phyloP scores from a whole-genome alignment of 805 yeast species.

The Hanseniaspora osmophila region DNA sequence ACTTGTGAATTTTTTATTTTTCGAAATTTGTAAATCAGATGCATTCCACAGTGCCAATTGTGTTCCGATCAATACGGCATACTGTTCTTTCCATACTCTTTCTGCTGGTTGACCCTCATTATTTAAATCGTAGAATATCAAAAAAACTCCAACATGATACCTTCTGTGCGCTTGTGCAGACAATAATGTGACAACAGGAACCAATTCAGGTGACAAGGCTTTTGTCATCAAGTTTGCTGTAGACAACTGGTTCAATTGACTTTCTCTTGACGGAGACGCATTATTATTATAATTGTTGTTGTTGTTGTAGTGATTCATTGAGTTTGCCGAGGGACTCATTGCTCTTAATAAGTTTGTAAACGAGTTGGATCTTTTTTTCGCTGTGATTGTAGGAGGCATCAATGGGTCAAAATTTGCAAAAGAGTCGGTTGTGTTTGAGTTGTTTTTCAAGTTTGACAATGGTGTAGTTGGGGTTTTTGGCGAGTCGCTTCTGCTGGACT shows the following conservation, averaged over 20 bases:
- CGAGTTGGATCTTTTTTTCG: slow-evolving; percentile 3
- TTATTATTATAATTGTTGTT: no score
- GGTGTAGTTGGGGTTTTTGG: neutral
- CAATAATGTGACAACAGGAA: slow-evolving; percentile 60
- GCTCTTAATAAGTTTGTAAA: slow-evolving; percentile 5
- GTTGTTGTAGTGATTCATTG: neutral
- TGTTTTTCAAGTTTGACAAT: neutral
- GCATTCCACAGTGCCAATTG: slow-evolving; percentile 91
- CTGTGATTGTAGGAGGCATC: slow-evolving; percentile 1
- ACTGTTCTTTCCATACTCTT: slow-evolving; percentile 83
- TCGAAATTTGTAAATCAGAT: slow-evolving; percentile 37
- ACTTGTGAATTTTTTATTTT: slow-evolving; percentile 21
- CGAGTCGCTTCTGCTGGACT: neutral
- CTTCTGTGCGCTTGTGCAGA: slow-evolving; percentile 65
- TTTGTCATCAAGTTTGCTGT: slow-evolving; percentile 1
- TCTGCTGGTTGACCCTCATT: slow-evolving; percentile 79
- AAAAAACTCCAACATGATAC: slow-evolving; percentile 62
- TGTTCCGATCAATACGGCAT: slow-evolving; percentile 80
- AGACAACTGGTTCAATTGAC: slow-evolving; percentile 1
- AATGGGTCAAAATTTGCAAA: slow-evolving; percentile 2
- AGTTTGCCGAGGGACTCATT: slow-evolving; percentile 1
- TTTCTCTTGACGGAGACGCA: neutral
- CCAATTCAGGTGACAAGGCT: slow-evolving; percentile 26
- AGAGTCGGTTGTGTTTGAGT: neutral
- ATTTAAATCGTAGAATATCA: slow-evolving; percentile 58